Evolutionary conservation across 768 basidiomycete genomes (phyloP).

Genomic region (Termitomyces sp.): DNA sequence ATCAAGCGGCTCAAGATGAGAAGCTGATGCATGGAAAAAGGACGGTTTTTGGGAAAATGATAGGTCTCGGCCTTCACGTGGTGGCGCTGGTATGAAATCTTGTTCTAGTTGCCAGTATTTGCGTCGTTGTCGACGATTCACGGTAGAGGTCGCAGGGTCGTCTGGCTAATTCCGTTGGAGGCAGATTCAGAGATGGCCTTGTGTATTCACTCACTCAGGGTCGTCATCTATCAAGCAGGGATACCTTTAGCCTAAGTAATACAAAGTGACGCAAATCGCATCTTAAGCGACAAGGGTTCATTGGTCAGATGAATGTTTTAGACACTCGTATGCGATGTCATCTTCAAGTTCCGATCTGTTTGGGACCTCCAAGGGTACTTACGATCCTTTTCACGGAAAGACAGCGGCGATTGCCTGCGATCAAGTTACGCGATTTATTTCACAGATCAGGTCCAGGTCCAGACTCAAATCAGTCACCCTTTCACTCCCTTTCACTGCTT

Average conservation of each 20-base stretch:
- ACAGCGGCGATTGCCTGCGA: neutral
- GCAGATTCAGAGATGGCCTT: neutral
- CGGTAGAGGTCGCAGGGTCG: neutral
- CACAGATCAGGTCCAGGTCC: neutral
- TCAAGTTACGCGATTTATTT: neutral
- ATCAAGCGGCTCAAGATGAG: neutral
- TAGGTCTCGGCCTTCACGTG: neutral
- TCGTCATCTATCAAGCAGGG: neutral
- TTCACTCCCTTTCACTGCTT: neutral
- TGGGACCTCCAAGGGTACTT: neutral
- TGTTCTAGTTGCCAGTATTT: neutral
- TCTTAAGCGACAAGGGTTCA: neutral
- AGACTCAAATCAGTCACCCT: neutral
- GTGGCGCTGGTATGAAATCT: neutral
- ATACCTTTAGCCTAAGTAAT: neutral
- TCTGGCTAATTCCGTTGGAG: neutral
- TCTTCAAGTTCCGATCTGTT: neutral
- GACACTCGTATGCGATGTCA: neutral
- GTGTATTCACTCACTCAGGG: neutral
- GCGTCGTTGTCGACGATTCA: neutral
- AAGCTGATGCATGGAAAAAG: neutral
- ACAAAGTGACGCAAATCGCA: neutral
- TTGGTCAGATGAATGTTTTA: neutral
- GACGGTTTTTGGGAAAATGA: neutral
- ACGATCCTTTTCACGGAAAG: neutral